These are phyloP conservation scores for Fusarium nodosum DNA, from an alignment of 2,329 filamentous ascomycete genomes.

Conservation along the genomic window DNA sequence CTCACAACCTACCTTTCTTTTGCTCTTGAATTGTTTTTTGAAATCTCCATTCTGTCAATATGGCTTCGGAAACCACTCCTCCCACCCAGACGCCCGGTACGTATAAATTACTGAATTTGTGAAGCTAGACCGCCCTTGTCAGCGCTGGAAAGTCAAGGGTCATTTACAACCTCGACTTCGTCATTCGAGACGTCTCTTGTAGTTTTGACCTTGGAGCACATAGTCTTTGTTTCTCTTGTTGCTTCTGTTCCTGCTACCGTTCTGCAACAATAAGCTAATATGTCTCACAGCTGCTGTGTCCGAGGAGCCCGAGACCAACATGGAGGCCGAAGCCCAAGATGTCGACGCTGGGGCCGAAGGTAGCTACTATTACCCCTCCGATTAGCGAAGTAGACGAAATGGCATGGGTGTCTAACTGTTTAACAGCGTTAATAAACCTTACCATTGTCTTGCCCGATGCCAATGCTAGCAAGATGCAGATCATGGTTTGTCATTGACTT, in stretches of 20 bases:
- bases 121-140: constrained; percentile 42
- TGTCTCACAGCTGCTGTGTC: constrained; percentile 37
- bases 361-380: constrained; percentile 37
- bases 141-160: constrained; percentile 38
- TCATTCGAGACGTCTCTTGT: constrained; percentile 24
- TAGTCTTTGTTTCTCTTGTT: neutral
- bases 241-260: neutral
- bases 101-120: constrained; percentile 33
- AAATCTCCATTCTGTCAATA: constrained; percentile 46
- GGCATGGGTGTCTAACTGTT: constrained; percentile 34
- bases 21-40: constrained; percentile 34
- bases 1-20: constrained; percentile 36
- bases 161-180: constrained; percentile 8
- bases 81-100: constrained; percentile 49
- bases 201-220: constrained; percentile 7
- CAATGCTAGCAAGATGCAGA: constrained; percentile 78
- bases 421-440: constrained; percentile 69
- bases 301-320: constrained; percentile 48
- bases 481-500: constrained; percentile 75
- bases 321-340: constrained; percentile 47
- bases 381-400: constrained; percentile 14
- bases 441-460: constrained; percentile 86
- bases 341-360: constrained; percentile 54
- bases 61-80: constrained; percentile 53
- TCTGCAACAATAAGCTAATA: constrained; percentile 22